Conservation (phyloP, 495 filamentous ascomycete species). For the Recurvomyces mirabilis region DNA sequence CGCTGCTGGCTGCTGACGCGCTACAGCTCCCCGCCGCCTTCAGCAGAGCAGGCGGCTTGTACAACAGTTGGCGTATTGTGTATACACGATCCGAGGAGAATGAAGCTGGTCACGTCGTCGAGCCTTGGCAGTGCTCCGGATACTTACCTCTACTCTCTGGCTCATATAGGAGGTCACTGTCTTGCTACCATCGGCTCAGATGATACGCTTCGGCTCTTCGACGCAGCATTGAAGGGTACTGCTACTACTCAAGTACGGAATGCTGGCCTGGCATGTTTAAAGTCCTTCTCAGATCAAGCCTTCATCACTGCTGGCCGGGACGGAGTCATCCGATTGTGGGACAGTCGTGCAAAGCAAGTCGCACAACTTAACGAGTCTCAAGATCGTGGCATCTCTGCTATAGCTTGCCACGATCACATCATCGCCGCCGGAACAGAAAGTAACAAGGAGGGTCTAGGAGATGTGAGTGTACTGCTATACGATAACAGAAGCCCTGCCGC, state of each 20-base stretch:
- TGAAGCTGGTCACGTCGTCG: conserved; percentile 3
- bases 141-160: conserved; percentile 17
- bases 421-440: conserved; percentile 68
- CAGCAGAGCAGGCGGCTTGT: background rate
- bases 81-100: too few relatives aligned
- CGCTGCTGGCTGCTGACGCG: too few relatives aligned
- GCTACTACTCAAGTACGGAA: conserved; percentile 37
- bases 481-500: conserved; percentile 50
- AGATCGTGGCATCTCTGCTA: conserved; percentile 42
- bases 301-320: conserved; percentile 53
- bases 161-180: conserved; percentile 5
- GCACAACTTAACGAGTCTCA: conserved; percentile 3
- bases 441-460: conserved; percentile 37
- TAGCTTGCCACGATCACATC: conserved; percentile 50
- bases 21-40: background rate
- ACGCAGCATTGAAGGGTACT: conserved; percentile 7
- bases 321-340: conserved; percentile 47
- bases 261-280: conserved; percentile 46
- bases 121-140: conserved; percentile 10
- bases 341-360: conserved; percentile 29
- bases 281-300: conserved; percentile 32
- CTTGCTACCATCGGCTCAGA: conserved; percentile 31
- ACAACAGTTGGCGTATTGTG: too few relatives aligned
- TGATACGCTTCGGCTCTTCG: conserved; percentile 27
- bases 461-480: conserved; percentile 44